Percentiles rank a stretch among this genome's conserved stretches.
Evolutionary conservation across 225 moss, liverwort and hornwort species (phyloP).

Genomic region (Pseudoscleropodium purum): DNA sequence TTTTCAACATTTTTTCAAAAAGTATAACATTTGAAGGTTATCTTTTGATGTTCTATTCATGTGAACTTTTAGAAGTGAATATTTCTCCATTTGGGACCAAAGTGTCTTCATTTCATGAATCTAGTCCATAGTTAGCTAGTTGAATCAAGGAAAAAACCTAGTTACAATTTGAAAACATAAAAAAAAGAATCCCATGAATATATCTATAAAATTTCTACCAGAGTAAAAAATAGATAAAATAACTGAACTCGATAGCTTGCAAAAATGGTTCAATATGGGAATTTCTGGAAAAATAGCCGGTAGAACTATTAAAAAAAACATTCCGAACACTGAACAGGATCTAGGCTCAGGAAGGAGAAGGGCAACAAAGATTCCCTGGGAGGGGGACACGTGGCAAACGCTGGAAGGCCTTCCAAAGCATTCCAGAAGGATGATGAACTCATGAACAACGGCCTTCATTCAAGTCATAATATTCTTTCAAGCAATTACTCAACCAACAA

Average conservation of each 20-base stretch:
- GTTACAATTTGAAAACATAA: neutral
- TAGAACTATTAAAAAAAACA: neutral
- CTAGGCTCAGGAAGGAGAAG: neutral
- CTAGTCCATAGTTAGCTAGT: neutral
- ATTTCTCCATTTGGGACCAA: no score
- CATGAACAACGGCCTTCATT: neutral
- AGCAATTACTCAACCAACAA: neutral
- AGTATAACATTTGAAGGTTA: no score
- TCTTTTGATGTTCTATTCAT: no score
- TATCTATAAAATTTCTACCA: neutral
- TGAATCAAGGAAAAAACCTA: fast-evolving
- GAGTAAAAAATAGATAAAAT: neutral
- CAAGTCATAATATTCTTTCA: neutral
- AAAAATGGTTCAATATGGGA: neutral
- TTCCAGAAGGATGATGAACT: neutral
- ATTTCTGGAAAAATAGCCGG: neutral
- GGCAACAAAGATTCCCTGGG: neutral
- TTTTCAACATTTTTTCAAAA: no score
- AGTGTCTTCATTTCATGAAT: no score
- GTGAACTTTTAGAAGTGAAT: no score
- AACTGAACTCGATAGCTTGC: fast-evolving
- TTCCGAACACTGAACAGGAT: neutral
- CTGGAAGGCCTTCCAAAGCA: neutral
- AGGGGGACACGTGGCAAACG: neutral
- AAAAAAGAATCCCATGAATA: neutral